A percentile compares a stretch with the other conserved stretches of the same genome.
Conservation (phyloP, 1,284 basidiomycete genomes). For the Naganishia albida region DNA sequence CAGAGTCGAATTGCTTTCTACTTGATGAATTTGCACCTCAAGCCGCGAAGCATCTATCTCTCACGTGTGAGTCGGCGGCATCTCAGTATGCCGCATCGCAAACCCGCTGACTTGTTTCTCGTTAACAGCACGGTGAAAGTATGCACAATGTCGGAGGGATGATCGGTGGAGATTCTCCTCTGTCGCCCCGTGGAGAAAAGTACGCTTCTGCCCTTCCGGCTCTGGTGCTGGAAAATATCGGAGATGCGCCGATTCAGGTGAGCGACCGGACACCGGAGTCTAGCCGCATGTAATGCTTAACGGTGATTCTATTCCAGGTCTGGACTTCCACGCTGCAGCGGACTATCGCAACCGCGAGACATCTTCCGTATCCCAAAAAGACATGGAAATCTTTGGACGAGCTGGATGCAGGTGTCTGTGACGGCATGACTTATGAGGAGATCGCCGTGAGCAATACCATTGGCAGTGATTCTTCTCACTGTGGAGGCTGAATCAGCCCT, state of each 20-base stretch:
- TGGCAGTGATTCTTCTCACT: background rate
- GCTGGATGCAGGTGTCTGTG: constrained; percentile 97
- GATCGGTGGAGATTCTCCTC: constrained; percentile 90
- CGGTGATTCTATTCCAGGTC: constrained; percentile 57
- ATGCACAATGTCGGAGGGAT: constrained; percentile 96
- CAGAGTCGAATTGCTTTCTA: constrained; percentile 98
- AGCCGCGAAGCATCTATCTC: constrained; percentile 94
- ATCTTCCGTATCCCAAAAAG: constrained; percentile 83
- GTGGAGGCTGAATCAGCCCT: background rate
- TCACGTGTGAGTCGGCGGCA: constrained; percentile 67
- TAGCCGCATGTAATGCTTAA: background rate
- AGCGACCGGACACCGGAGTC: constrained; percentile 44
- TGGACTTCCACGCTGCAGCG: constrained; percentile 96
- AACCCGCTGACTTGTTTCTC: constrained; percentile 25
- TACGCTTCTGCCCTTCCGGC: constrained; percentile 85
- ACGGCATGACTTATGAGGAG: constrained; percentile 99
- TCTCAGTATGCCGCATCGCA: background rate
- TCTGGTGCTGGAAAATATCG: constrained; percentile 86
- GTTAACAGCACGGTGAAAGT: constrained; percentile 86
- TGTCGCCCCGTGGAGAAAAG: constrained; percentile 79
- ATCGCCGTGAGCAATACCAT: constrained; percentile 68
- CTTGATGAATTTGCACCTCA: constrained; percentile 96
- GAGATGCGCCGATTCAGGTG: constrained; percentile 82
- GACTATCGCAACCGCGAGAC: constrained; percentile 85
- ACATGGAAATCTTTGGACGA: constrained; percentile 99